A percentile compares a stretch with the other conserved stretches of the same genome.
These are phyloP conservation scores for Begonia masoniana DNA, from an alignment of 306 rosid species.

Conservation along the genomic window DNA sequence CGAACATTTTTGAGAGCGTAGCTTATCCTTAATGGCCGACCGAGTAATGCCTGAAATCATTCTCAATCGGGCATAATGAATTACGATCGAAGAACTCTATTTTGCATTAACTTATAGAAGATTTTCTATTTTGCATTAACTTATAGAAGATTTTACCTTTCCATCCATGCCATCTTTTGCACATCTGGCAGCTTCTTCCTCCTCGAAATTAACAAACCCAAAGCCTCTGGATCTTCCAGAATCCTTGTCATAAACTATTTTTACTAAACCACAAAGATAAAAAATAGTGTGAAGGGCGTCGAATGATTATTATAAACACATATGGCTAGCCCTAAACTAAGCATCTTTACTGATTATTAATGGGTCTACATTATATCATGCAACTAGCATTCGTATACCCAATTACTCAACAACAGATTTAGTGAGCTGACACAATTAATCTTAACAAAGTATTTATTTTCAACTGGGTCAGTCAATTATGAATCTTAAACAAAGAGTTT, in stretches of 20 bases:
- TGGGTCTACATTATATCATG: too few relatives aligned
- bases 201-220: conserved; percentile 66
- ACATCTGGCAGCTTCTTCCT: conserved; percentile 46
- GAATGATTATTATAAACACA: too few relatives aligned
- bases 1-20: conserved; percentile 68
- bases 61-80: background rate
- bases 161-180: conserved; percentile 96
- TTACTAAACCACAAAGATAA: conserved; percentile 25
- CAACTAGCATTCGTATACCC: too few relatives aligned
- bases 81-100: too few relatives aligned
- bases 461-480: too few relatives aligned
- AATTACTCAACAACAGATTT: too few relatives aligned
- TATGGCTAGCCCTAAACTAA: too few relatives aligned
- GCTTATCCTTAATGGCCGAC: conserved; percentile 67
- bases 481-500: background rate
- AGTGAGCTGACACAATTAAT: too few relatives aligned
- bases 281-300: background rate
- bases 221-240: conserved; percentile 85
- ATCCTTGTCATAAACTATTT: conserved; percentile 67
- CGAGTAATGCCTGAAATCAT: conserved; percentile 60
- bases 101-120: background rate
- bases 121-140: background rate
- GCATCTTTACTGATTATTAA: too few relatives aligned
- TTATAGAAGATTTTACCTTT: conserved; percentile 29
- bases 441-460: too few relatives aligned